phyloP scores from a whole-genome alignment of 2,329 filamentous ascomycete species.

The Beauveria brongniartii region DNA sequence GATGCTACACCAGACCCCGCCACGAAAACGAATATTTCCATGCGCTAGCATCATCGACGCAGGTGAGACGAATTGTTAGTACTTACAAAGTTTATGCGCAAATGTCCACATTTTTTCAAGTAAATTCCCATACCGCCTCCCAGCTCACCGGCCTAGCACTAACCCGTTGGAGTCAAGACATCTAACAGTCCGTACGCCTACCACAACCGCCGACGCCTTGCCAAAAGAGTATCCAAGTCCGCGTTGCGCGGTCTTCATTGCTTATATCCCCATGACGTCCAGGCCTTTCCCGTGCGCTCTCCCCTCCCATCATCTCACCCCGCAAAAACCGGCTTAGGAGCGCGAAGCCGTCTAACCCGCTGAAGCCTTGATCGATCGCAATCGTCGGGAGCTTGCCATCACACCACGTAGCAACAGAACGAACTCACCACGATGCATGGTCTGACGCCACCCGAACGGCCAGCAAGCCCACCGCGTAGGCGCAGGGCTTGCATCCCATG shows the following conservation, averaged over 20 bases:
- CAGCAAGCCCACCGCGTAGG: slow-evolving; percentile 21
- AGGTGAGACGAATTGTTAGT: slow-evolving; percentile 9
- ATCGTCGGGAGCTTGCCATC: neutral
- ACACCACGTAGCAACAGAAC: slow-evolving; percentile 10
- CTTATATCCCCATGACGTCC: slow-evolving; percentile 5
- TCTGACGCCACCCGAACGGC: slow-evolving; percentile 10
- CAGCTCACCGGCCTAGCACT: neutral
- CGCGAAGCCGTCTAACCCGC: neutral
- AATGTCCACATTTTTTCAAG: neutral
- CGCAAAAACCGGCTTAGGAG: slow-evolving; percentile 1
- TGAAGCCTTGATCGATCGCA: slow-evolving; percentile 9
- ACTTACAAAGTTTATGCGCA: neutral
- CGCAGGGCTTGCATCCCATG: slow-evolving; percentile 24
- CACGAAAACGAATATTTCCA: neutral
- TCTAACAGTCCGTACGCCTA: neutral
- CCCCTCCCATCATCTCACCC: neutral
- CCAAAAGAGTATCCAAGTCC: neutral
- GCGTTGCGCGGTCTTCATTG: neutral
- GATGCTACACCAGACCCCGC: neutral
- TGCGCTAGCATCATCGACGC: neutral
- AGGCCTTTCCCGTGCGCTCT: neutral
- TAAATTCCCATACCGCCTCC: neutral
- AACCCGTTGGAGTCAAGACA: slow-evolving; percentile 2
- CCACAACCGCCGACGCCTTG: neutral
- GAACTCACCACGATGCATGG: slow-evolving; percentile 15